Percentiles rank a stretch among this genome's conserved stretches.
phyloP scores from a whole-genome alignment of 192 early-diverging fungal species.

The Phlyctochytrium arcticum region DNA sequence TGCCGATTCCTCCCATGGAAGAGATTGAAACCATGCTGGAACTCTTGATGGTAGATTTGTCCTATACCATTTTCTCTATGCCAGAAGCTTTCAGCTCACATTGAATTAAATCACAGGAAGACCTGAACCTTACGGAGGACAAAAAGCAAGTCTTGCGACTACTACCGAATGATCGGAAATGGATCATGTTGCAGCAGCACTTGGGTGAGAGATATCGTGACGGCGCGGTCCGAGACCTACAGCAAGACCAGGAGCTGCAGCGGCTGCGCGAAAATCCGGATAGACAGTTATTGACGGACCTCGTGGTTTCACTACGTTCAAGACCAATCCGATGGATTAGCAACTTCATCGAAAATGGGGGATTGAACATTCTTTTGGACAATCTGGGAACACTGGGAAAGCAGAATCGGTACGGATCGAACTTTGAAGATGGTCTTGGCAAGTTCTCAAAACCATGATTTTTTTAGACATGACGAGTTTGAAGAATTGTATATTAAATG shows the following conservation, averaged over 20 bases:
- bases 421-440: too few species aligned
- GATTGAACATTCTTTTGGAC: slow-evolving; percentile 38
- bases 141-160: slow-evolving; percentile 42
- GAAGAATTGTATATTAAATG: slow-evolving; percentile 57
- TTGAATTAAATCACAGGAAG: slow-evolving; percentile 28
- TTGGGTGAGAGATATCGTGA: slow-evolving; percentile 42
- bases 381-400: slow-evolving; percentile 39
- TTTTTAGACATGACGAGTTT: slow-evolving; percentile 42
- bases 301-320: slow-evolving; percentile 43
- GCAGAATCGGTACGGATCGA: slow-evolving; percentile 30
- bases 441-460: too few species aligned
- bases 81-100: too few species aligned
- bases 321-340: slow-evolving; percentile 53
- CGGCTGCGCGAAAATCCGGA: slow-evolving; percentile 36
- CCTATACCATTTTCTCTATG: too few species aligned
- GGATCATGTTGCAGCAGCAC: slow-evolving; percentile 49
- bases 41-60: slow-evolving; percentile 44
- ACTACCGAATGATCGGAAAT: slow-evolving; percentile 41
- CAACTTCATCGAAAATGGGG: slow-evolving; percentile 52
- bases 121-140: slow-evolving; percentile 49
- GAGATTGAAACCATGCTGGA: slow-evolving; percentile 51
- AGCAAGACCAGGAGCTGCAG: slow-evolving; percentile 41
- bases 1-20: slow-evolving; percentile 28
- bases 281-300: slow-evolving; percentile 34
- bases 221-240: slow-evolving; percentile 30